These are phyloP conservation scores for Pseudocercospora ulei DNA, from an alignment of 2,329 filamentous ascomycete genomes.

Conservation along the genomic window DNA sequence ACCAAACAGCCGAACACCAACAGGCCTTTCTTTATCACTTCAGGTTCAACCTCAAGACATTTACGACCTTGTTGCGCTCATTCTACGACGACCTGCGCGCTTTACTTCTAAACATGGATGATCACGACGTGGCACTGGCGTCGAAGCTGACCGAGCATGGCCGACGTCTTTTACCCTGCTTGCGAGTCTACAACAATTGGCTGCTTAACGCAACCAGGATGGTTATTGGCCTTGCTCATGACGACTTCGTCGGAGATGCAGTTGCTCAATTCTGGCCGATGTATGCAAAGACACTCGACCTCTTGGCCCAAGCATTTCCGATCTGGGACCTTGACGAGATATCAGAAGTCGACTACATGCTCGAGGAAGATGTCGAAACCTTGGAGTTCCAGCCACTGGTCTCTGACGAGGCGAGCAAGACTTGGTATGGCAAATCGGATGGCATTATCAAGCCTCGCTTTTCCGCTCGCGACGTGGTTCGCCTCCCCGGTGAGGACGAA, in stretches of 20 bases:
- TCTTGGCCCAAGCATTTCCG: slow-evolving; percentile 50
- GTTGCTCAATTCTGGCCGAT: slow-evolving; percentile 56
- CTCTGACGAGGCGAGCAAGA: slow-evolving; percentile 38
- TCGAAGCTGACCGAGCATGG: slow-evolving; percentile 20
- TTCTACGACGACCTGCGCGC: slow-evolving; percentile 58
- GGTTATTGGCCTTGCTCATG: slow-evolving; percentile 47
- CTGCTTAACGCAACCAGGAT: slow-evolving; percentile 48
- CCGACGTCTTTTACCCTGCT: slow-evolving; percentile 51
- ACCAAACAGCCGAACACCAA: slow-evolving; percentile 27
- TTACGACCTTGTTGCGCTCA: slow-evolving; percentile 60
- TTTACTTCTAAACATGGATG: slow-evolving; percentile 38
- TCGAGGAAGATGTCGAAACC: slow-evolving; percentile 59
- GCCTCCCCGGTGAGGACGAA: slow-evolving; percentile 51
- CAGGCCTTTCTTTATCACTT: slow-evolving; percentile 53
- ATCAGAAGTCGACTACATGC: slow-evolving; percentile 50
- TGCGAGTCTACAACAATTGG: slow-evolving; percentile 62
- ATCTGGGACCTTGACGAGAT: slow-evolving; percentile 42
- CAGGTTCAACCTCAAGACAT: slow-evolving; percentile 67
- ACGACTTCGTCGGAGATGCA: slow-evolving; percentile 48
- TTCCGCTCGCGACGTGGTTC: slow-evolving; percentile 44
- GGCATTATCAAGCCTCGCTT: slow-evolving; percentile 45
- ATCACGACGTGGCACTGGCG: slow-evolving; percentile 40
- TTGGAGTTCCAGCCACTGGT: slow-evolving; percentile 54
- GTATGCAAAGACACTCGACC: slow-evolving; percentile 54
- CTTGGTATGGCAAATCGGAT: slow-evolving; percentile 44